Conservation (phyloP, 805 yeast species). For the Yamadazyma tumulicola region DNA sequence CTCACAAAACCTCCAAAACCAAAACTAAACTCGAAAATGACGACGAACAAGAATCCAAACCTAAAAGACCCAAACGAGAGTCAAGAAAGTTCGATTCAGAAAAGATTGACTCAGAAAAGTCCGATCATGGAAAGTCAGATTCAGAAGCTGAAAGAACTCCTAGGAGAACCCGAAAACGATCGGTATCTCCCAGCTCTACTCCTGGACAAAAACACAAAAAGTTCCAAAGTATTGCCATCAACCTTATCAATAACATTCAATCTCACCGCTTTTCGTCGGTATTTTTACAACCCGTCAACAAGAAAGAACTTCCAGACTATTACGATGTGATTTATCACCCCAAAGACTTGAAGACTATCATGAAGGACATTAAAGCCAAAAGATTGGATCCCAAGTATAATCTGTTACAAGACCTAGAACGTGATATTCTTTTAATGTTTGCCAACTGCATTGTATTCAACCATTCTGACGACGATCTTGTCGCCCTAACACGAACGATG, state of each 20-base stretch:
- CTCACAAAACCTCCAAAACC: neutral
- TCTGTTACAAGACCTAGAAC: constrained; percentile 57
- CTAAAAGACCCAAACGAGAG: too few species aligned
- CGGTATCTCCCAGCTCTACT: constrained; percentile 16
- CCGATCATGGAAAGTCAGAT: constrained; percentile 16
- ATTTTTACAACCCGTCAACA: constrained; percentile 66
- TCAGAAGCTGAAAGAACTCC: too few species aligned
- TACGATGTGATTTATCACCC: constrained; percentile 59
- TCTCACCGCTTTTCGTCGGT: constrained; percentile 73
- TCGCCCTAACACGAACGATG: constrained; percentile 65
- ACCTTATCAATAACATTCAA: constrained; percentile 59
- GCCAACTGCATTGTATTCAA: constrained; percentile 85
- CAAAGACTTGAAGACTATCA: constrained; percentile 63
- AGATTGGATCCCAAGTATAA: constrained; percentile 40
- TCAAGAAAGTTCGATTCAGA: neutral
- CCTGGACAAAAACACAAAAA: constrained; percentile 39
- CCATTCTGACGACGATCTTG: constrained; percentile 58
- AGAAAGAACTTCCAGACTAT: constrained; percentile 67
- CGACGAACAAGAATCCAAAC: constrained; percentile 9
- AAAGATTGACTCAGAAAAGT: constrained; percentile 5
- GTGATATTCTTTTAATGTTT: constrained; percentile 72
- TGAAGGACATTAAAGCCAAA: constrained; percentile 48
- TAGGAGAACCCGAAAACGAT: constrained; percentile 12
- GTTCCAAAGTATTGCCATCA: constrained; percentile 59
- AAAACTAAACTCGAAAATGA: constrained; percentile 2